A percentile compares a stretch with the other conserved stretches of the same genome.
Conservation (phyloP, 73 alveolate species). For the Paraurostyla sp. region DNA sequence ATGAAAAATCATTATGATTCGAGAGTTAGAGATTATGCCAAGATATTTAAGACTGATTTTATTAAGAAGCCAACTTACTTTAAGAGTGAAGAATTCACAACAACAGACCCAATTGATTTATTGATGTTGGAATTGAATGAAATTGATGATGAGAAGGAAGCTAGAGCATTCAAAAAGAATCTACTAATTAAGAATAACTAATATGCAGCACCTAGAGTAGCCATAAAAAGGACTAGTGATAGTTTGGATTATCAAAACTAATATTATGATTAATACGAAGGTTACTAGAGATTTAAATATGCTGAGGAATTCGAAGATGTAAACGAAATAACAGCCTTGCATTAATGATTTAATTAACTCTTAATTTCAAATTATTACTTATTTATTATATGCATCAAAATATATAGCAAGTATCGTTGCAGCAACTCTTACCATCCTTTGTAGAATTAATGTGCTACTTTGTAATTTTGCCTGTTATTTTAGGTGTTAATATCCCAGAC, state of each 20-base stretch:
- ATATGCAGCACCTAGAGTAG: not conserved
- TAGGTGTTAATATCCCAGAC: constrained; percentile 36
- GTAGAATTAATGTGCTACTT: not conserved
- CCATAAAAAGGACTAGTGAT: not conserved
- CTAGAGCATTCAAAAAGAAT: constrained; percentile 40
- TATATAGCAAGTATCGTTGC: not conserved
- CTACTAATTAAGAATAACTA: not conserved
- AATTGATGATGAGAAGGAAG: constrained; percentile 50
- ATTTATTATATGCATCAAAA: not conserved
- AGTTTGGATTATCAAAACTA: not conserved
- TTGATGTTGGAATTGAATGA: constrained; percentile 7
- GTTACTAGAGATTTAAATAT: constrained; percentile 14
- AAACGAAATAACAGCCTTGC: not conserved
- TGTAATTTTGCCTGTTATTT: not conserved
- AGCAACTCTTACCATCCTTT: constrained; percentile 39
- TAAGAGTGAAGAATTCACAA: constrained; percentile 33
- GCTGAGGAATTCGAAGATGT: constrained; percentile 57
- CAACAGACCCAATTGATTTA: constrained; percentile 15
- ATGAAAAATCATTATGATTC: constrained; percentile 4
- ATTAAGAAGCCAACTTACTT: constrained; percentile 2
- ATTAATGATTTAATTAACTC: not conserved
- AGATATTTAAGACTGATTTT: constrained; percentile 54
- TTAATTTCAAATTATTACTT: not conserved
- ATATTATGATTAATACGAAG: not conserved
- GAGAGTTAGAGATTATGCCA: constrained; percentile 45